A percentile compares a stretch with the other conserved stretches of the same genome.
phyloP scores from a whole-genome alignment of 352 stramenopile genomes.

The Phytophthora megakarya region DNA sequence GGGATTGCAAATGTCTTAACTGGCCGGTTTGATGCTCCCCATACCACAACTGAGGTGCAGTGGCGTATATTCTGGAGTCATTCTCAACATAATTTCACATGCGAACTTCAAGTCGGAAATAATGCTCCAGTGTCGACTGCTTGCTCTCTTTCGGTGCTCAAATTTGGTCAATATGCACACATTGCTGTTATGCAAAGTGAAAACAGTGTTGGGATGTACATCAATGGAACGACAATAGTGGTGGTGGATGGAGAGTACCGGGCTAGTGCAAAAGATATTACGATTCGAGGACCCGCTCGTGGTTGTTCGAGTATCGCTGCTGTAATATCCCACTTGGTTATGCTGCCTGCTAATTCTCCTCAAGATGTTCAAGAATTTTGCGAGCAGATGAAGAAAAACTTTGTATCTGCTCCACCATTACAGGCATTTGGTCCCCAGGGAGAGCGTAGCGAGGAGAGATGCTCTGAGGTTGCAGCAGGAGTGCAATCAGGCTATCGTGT shows the following conservation, averaged over 20 bases:
- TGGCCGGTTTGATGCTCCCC: constrained; percentile 8
- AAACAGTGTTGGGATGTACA: constrained; percentile 19
- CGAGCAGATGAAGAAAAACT: constrained; percentile 45
- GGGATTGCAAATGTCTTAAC: constrained; percentile 20
- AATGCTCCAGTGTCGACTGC: neutral
- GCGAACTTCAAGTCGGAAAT: constrained; percentile 16
- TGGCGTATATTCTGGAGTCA: constrained; percentile 35
- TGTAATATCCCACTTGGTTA: constrained; percentile 52
- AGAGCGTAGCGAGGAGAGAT: constrained; percentile 31
- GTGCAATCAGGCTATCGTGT: constrained; percentile 60
- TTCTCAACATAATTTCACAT: constrained; percentile 15
- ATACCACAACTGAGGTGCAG: neutral
- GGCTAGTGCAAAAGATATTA: constrained; percentile 2
- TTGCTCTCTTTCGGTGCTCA: neutral
- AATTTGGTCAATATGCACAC: constrained; percentile 37
- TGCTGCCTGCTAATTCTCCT: constrained; percentile 31
- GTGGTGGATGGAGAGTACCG: constrained; percentile 5
- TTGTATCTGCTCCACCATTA: constrained; percentile 53
- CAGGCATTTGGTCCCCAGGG: constrained; percentile 45
- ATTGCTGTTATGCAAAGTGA: constrained; percentile 17
- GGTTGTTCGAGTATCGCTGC: constrained; percentile 9
- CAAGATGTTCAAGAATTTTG: constrained; percentile 38
- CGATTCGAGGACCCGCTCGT: constrained; percentile 29
- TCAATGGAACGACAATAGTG: constrained; percentile 25
- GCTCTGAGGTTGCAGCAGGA: constrained; percentile 34